Conservation (phyloP, 768 basidiomycete species). For the Mycena albidolilacea region DNA sequence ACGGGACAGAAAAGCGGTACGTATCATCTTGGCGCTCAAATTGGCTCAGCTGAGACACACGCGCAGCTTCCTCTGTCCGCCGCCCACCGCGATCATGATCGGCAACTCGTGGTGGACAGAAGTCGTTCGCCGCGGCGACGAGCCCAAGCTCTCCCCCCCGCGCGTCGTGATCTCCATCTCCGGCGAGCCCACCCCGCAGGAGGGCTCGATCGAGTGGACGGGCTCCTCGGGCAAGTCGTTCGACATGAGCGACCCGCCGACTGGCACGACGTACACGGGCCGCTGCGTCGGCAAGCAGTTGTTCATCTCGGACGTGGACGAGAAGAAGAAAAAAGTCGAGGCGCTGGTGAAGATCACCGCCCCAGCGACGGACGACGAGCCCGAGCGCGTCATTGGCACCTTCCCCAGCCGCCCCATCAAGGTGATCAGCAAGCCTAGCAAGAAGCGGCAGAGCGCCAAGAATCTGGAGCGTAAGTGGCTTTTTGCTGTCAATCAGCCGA, state of each 20-base stretch:
- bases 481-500: constrained; percentile 22
- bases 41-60: constrained; percentile 33
- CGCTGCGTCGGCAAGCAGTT: constrained; percentile 95
- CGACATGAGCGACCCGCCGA: constrained; percentile 83
- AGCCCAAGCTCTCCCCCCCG: constrained; percentile 82
- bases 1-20: constrained; percentile 95
- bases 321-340: constrained; percentile 96
- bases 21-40: constrained; percentile 36
- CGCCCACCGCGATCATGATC: constrained; percentile 94
- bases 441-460: constrained; percentile 95
- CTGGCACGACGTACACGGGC: constrained; percentile 91
- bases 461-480: constrained; percentile 86
- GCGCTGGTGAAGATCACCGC: constrained; percentile 92
- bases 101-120: constrained; percentile 97
- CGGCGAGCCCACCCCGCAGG: constrained; percentile 89
- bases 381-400: constrained; percentile 86
- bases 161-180: constrained; percentile 92
- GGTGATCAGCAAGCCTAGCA: constrained; percentile 98
- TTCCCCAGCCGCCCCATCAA: constrained; percentile 97
- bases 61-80: constrained; percentile 89
- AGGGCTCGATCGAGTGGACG: constrained; percentile 91
- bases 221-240: constrained; percentile 87
- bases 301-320: constrained; percentile 95
- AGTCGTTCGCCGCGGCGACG: constrained; percentile 79
- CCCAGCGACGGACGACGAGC: constrained; percentile 83